Evolutionary conservation across 495 filamentous ascomycete species (phyloP).

Genomic region (Neurospora sublineolata): DNA sequence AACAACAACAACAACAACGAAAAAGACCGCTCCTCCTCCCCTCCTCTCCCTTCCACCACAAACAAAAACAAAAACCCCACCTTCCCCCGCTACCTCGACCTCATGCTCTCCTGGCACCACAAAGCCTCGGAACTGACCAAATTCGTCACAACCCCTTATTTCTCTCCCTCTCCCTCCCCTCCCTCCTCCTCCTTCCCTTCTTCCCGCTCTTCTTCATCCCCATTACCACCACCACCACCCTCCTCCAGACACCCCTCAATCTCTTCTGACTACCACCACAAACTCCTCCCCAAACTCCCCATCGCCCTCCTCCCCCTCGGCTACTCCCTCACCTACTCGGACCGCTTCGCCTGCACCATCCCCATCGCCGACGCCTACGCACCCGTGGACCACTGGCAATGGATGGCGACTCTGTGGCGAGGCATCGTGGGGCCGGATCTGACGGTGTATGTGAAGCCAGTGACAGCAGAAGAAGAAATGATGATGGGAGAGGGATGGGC

Average conservation of each 20-base stretch:
- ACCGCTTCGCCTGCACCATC: conserved; percentile 58
- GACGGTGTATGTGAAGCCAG: conserved; percentile 54
- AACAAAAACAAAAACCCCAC: conserved; percentile 21
- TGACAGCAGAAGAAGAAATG: conserved; percentile 12
- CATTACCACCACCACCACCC: neutral
- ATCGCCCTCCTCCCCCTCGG: conserved; percentile 59
- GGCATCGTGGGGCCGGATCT: conserved; percentile 78
- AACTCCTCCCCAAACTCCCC: conserved; percentile 27
- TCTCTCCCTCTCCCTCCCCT: neutral
- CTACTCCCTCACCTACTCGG: conserved; percentile 65
- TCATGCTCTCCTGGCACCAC: conserved; percentile 60
- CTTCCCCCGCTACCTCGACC: conserved; percentile 53
- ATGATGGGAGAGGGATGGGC: neutral
- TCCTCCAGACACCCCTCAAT: neutral
- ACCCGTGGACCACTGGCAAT: conserved; percentile 91
- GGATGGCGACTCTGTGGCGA: conserved; percentile 92
- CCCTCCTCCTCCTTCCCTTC: neutral
- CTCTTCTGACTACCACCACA: neutral
- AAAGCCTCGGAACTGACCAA: conserved; percentile 53
- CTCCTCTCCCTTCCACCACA: neutral
- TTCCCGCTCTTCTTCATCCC: neutral
- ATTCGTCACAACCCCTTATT: conserved; percentile 41
- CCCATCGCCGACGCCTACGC: conserved; percentile 68
- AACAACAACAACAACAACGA: neutral
- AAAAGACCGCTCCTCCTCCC: neutral